A percentile compares a stretch with the other conserved stretches of the same genome.
These are phyloP conservation scores for Pseudodiploospora longispora DNA, from an alignment of 2,329 filamentous ascomycete species.

Conservation along the genomic window DNA sequence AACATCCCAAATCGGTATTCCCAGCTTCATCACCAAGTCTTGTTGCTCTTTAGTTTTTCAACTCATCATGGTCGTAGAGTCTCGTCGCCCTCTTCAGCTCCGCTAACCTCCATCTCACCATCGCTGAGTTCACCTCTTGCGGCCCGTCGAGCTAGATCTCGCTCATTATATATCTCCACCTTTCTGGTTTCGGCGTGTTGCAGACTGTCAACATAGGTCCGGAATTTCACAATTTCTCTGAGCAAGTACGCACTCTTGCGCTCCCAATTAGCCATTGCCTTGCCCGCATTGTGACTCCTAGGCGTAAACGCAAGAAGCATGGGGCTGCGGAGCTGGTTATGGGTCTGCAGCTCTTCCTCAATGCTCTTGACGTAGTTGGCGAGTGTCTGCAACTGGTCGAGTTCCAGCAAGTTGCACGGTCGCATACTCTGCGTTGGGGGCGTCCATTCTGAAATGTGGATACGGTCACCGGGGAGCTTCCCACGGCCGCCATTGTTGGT, in stretches of 20 bases:
- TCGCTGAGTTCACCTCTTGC: conserved; percentile 39
- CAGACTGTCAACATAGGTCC: conserved; percentile 86
- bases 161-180: conserved; percentile 60
- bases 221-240: conserved; percentile 91
- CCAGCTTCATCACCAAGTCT: no score
- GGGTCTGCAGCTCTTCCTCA: conserved; percentile 74
- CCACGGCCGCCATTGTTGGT: conserved; percentile 40
- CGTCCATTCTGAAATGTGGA: conserved; percentile 78
- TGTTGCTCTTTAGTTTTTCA: no score
- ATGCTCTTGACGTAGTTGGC: conserved; percentile 74
- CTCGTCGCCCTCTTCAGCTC: conserved; percentile 26
- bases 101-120: conserved; percentile 27
- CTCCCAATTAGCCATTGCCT: conserved; percentile 95
- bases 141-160: conserved; percentile 43
- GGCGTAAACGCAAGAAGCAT: conserved; percentile 88
- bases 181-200: conserved; percentile 62
- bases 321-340: conserved; percentile 79
- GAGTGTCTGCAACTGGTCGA: conserved; percentile 71
- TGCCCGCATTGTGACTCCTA: conserved; percentile 68
- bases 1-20: no score
- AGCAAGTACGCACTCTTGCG: conserved; percentile 87
- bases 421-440: conserved; percentile 88
- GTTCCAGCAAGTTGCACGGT: conserved; percentile 67
- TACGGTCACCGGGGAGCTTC: conserved; percentile 75
- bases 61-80: conserved; percentile 23